Evolutionary conservation across 2,329 filamentous ascomycete genomes (phyloP), one percentile per base, ranked within the genome.

Genomic region (Xylariaceae sp.): DNA sequence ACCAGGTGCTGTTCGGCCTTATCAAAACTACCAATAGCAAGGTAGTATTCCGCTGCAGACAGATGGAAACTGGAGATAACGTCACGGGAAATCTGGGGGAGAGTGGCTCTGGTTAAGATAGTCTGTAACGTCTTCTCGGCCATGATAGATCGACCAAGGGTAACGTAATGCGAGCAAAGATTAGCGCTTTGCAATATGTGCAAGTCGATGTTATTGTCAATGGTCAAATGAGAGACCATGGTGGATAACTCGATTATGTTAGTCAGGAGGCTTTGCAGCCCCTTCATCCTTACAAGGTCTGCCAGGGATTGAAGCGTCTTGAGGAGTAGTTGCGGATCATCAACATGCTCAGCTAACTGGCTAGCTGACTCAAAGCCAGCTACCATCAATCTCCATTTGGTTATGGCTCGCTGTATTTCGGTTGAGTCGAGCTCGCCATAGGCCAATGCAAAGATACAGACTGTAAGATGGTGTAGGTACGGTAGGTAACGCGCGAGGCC

Each of bases 31-130:
- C 87, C 88, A 10, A 86, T 81, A 1, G 82, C 81, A 15, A 92
- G 75, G 23, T 87, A 77, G 68, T 92, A 91, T 68, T 96, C 90
- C 0, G 89, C 86, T 56, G 86, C 85, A 0, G 85, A 83, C 6
- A 96, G 73, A 59, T 92, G 82, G 68, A 88, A 88, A 13, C 72
- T 71, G 8, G 77, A 77, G 16, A 77, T 59, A 5, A 75, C 70
- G 15, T 78, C 74, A 10, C 68, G 68, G 2, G 75, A 71, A 64
- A n/a, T 73, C 67, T n/a, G 73, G 66, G 45, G 63, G 7, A 75
- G 59, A 15, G 79, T 60, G 44, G 81, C 70, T 57, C 85, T 80
- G 3, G 85, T 84, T 49, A 81, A 79, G 1, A 80, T 27, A 15
- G 18, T 24, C 20, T 52, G 77, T 13, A 97, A 77, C 0, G 76